Conservation (phyloP, 2,329 filamentous ascomycete species). For the Claviceps capensis region DNA sequence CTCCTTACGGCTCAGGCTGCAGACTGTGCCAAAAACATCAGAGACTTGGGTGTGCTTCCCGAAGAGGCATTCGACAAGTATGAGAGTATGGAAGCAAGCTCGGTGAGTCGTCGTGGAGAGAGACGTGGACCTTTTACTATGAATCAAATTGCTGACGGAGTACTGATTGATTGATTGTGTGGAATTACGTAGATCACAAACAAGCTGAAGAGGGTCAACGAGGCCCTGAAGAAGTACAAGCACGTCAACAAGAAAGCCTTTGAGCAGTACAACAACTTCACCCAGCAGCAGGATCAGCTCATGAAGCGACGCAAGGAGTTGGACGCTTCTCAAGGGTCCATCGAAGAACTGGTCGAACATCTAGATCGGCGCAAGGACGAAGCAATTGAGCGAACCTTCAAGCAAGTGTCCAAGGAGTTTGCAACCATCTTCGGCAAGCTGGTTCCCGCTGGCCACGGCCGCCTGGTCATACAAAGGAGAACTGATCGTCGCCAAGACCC, state of each 20-base stretch:
- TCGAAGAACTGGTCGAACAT: constrained; percentile 82
- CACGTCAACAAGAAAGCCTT: constrained; percentile 99
- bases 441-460: constrained; percentile 83
- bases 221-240: constrained; percentile 88
- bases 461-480: constrained; percentile 83
- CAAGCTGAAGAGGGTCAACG: constrained; percentile 79
- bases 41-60: constrained; percentile 81
- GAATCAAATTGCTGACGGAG: neutral
- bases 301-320: constrained; percentile 77
- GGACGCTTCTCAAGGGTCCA: constrained; percentile 72
- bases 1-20: constrained; percentile 62
- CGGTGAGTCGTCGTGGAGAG: constrained; percentile 34
- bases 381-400: constrained; percentile 95
- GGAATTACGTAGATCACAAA: constrained; percentile 32
- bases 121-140: neutral
- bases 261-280: constrained; percentile 97
- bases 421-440: constrained; percentile 86
- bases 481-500: constrained; percentile 53
- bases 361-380: constrained; percentile 94
- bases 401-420: constrained; percentile 91
- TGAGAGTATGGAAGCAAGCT: constrained; percentile 65
- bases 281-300: constrained; percentile 75
- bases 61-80: constrained; percentile 92
- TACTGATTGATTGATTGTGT: constrained; percentile 7
- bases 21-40: constrained; percentile 78